These are phyloP conservation scores for Farysia itapuensis DNA, from an alignment of 1,284 basidiomycete species.

Conservation along the genomic window DNA sequence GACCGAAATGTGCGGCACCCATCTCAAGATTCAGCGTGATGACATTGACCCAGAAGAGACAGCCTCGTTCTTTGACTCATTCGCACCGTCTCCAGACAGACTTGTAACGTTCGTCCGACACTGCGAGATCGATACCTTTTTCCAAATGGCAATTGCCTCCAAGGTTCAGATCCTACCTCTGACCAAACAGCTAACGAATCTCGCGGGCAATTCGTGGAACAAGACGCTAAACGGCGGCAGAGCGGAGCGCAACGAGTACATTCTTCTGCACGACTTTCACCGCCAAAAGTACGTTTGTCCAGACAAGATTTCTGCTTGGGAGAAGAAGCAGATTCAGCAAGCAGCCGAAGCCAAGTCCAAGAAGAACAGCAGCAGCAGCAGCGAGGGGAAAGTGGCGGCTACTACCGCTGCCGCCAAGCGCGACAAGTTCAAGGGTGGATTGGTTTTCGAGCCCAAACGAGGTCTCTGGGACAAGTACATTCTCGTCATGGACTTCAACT, in stretches of 20 bases:
- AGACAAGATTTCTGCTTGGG: conserved; percentile 81
- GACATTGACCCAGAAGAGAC: conserved; percentile 92
- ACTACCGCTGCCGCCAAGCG: conserved; percentile 69
- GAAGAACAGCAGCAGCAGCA: conserved; percentile 8
- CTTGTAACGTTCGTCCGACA: conserved; percentile 86
- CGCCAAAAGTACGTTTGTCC: conserved; percentile 93
- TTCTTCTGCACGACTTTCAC: conserved; percentile 97
- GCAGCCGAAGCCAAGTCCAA: conserved; percentile 36
- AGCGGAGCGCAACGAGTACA: conserved; percentile 98
- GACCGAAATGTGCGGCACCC: conserved; percentile 79
- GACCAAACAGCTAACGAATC: conserved; percentile 89
- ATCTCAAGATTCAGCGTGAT: conserved; percentile 70
- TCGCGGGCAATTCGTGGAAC: conserved; percentile 95
- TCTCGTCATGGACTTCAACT: conserved; percentile 99
- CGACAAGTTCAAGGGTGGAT: conserved; percentile 97
- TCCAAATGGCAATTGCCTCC: conserved; percentile 89
- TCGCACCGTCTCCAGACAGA: conserved; percentile 74
- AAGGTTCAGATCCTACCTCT: conserved; percentile 87
- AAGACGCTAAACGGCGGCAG: conserved; percentile 68
- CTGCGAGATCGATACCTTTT: conserved; percentile 89
- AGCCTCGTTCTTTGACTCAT: conserved; percentile 82
- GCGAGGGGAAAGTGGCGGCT: conserved; percentile 24
- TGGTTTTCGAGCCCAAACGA: conserved; percentile 95
- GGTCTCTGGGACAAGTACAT: conserved; percentile 96
- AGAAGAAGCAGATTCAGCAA: conserved; percentile 52